Base-by-base conservation (phyloP, 805 yeast genomes). In the Debaryomyces maramus region DNA sequence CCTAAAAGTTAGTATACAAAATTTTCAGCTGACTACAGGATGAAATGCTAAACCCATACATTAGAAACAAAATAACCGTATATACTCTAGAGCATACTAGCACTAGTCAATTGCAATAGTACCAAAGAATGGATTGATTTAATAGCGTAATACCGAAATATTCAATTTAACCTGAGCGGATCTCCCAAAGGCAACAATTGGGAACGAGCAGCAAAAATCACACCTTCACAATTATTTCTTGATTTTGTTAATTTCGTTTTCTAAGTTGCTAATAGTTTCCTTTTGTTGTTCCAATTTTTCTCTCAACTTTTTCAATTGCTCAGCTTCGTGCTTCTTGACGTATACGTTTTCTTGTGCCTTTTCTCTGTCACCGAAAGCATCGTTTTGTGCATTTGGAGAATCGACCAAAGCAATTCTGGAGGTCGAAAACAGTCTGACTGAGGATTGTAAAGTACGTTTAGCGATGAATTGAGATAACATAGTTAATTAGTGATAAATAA, bases 271-370 rank as follows among this genome's bases (percentile, higher is more conserved):
- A 47, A 78, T 66, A 47, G 74, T 68, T 47, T 78, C 74, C 74
- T 81, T 83, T 63, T 83, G 93, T 70, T 85, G 74, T 65, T 83
- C 79, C 63, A 89, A 75, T 58, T 84, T 78, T 62, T 85, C 88
- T 64, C 74, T 84, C 64, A 89, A 78, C 36, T 77, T 76, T 58
- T 78, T 81, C 63, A 89, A 74, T 73, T 85, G 88, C 66, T 88
- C 96, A 61, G 83, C 85, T 74, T 91, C 96, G 61, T 85, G 96
- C 71, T 88, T 83, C 69, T 80, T 87, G 67, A 89, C 74, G 73
- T 81, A 90, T 56, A 72, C 75, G 62, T 85, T 88, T 73, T 91
- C 99, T 61, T 82, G 83, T 48, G 96, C 96, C 70, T 79, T 84
- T 76, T 93, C 99, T 65, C 95, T 89, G 64, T 89, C 88, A 77